Evolutionary conservation across 2,329 filamentous ascomycete species (phyloP), one percentile per base, ranked within the genome.

Genomic region (Eurotiales sp.): DNA sequence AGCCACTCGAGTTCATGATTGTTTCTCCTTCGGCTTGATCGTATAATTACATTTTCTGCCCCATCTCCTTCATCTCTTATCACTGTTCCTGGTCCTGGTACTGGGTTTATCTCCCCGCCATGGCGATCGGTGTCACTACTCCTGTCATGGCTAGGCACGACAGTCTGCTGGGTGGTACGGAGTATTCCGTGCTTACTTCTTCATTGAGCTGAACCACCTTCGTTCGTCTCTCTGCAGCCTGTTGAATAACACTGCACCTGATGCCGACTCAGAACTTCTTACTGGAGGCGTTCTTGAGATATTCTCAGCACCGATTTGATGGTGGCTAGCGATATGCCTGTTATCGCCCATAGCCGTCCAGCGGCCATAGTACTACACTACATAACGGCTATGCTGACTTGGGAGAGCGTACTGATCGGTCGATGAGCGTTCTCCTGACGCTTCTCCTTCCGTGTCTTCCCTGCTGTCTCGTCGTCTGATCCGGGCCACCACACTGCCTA

Each of bases 121-220:
- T 48, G 46, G 25, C 34, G 34, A 19, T 37, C 17, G 17, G 34
- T 30, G 40, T 43, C 40, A 43, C 23, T 21, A 27, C 23, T 32
- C 17, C 17, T 36, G 40, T 17, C 29, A 50, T 34, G 47, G 23
- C 47, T 50, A 44, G 40, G 39, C 41, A 36, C 47, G 19, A 30
- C 17, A 30, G 17, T 14, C n/a, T 44, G 47, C 29, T 50, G 41
- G 47, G 29, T 22, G 37, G 29, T 6, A 15, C 8, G 8, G 34
- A 27, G 19, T 10, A 19, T 44, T 30, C 29, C 8, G 29, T 19
- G 7, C 17, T 34, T 29, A 22, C 41, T 30, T 50, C 30, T 43
- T 45, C 32, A 37, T 46, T 17, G 22, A n/a, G 25, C 25, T 43
- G 32, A 40, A 14, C 30, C 17, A 12, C 21, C 21, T 39, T 44